Evolutionary conservation across 2,329 filamentous ascomycete species (phyloP), one percentile per base, ranked within the genome.

Genomic region (Mycosphaerella sp.): DNA sequence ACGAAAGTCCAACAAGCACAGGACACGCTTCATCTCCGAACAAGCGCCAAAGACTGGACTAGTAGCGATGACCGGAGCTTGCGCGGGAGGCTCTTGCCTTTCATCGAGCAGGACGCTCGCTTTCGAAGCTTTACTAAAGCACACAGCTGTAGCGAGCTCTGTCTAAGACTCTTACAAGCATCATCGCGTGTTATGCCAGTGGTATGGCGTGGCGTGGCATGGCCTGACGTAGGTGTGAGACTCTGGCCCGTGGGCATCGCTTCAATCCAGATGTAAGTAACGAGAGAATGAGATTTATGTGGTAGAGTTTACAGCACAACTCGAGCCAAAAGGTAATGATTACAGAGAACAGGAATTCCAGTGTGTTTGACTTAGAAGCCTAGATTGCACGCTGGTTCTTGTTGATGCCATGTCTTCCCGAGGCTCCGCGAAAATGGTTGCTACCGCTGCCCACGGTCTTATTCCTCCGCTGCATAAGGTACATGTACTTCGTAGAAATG

Each of bases 1-100:
- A 54, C 6, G 62, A 63, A 17, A 57, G 56, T 41, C 52, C 54
- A 14, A 36, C 42, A 12, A 44, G 32, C n/a, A 10, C 34, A 32
- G 5, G 17, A 2, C 41, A 36, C 5, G 45, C 31, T 2, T 29
- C 44, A 11, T 38, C 47, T 31, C 47, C 47, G 2, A 61, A 52
- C 31, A 64, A 64, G 53, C 48, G 62, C n/a, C 53, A 56, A 31
- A 62, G 56, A 53, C 23, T 64, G 31, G 56, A 58, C 21, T 17
- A 39, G n/a, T 58, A 38, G 34, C 34, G 45, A 45, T 12, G 12
- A 11, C 34, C 4, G 34, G 10, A 38, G 34, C 34, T 38, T 14
- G 41, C 14, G 10, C 14, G 41, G 12, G 14, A 43, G 41, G 14
- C 11, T 17, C 41, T n/a, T 26, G 41, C 23, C 10, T n/a, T 43